A percentile compares a stretch with the other conserved stretches of the same genome.
phyloP scores from a whole-genome alignment of 106 monocot genomes.

The Phalaenopsis aphrodite region DNA sequence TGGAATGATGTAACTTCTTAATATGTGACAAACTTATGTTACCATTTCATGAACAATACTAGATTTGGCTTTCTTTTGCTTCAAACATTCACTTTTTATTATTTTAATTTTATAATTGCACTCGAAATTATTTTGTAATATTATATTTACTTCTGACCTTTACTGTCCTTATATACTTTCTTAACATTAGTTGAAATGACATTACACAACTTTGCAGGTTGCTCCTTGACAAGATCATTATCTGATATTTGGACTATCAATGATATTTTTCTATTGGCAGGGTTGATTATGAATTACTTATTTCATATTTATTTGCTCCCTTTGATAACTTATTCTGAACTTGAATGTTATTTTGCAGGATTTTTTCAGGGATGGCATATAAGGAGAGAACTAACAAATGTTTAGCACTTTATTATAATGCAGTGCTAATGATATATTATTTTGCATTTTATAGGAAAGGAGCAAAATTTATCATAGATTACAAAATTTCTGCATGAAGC shows the following conservation, averaged over 20 bases:
- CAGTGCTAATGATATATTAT: neutral
- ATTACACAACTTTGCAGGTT: constrained; percentile 2
- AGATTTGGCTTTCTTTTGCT: neutral
- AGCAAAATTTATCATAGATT: neutral
- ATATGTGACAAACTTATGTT: neutral
- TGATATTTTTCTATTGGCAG: neutral
- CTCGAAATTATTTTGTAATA: neutral
- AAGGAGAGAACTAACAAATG: neutral
- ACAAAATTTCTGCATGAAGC: neutral
- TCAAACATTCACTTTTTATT: neutral
- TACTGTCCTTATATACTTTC: neutral
- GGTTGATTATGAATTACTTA: neutral
- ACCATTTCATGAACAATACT: neutral
- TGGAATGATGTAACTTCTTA: neutral
- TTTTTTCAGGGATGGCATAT: constrained; percentile 5
- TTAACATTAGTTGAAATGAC: neutral
- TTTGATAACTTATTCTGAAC: neutral
- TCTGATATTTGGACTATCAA: neutral
- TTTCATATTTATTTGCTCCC: neutral
- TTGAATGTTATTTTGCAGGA: constrained; percentile 9
- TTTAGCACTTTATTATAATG: neutral
- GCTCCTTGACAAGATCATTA: neutral
- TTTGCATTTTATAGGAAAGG: constrained; percentile 8
- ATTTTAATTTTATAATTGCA: neutral
- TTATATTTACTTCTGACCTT: neutral